Conservation (phyloP, 495 filamentous ascomycete genomes). For the Daldinia caldariorum region DNA sequence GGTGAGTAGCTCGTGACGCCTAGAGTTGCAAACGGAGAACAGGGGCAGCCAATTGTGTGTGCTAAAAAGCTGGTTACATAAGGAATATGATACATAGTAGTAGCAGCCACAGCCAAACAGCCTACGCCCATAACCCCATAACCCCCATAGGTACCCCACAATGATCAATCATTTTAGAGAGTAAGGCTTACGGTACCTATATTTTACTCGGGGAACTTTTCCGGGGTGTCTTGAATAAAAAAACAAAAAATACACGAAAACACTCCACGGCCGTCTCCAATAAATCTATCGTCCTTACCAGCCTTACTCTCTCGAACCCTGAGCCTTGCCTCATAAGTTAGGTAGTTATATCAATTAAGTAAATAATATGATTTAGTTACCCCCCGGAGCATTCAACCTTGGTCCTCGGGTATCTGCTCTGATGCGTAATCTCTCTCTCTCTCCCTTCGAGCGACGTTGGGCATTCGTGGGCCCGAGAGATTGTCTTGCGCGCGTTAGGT, state of each 20-base stretch:
- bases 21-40: constrained; percentile 9
- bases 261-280: constrained; percentile 36
- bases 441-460: constrained; percentile 9
- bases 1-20: constrained; percentile 18
- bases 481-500: constrained; percentile 17
- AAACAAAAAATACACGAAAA: too few species aligned
- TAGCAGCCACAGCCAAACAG: neutral
- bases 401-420: constrained; percentile 7
- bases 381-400: constrained; percentile 20
- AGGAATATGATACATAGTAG: constrained; percentile 21
- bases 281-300: constrained; percentile 23
- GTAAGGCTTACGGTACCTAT: constrained; percentile 1
- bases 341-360: constrained; percentile 8
- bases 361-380: constrained; percentile 19
- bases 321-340: constrained; percentile 21
- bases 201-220: constrained; percentile 23
- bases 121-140: too few species aligned
- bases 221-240: constrained; percentile 11
- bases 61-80: constrained; percentile 22
- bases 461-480: constrained; percentile 13
- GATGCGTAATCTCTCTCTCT: constrained; percentile 16
- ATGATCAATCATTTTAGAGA: neutral
- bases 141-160: too few species aligned
- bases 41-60: constrained; percentile 32
- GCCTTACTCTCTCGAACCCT: constrained; percentile 17